These are phyloP conservation scores for Amaranthus palmeri DNA, from an alignment of 148 eudicot genomes.

Conservation along the genomic window DNA sequence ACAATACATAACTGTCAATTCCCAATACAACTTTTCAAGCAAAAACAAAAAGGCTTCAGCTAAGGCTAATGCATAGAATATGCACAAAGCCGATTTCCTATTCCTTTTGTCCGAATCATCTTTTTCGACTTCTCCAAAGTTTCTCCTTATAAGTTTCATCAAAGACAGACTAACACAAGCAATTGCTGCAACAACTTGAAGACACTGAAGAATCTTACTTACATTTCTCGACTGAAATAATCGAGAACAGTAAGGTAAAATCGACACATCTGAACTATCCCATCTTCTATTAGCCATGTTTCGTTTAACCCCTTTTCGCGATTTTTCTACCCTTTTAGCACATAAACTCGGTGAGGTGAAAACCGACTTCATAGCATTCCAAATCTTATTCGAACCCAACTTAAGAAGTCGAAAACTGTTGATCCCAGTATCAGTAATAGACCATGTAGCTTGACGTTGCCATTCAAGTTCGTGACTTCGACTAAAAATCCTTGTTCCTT, in stretches of 20 bases:
- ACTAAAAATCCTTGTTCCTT: slow-evolving; percentile 80
- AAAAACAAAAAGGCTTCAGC: slow-evolving; percentile 81
- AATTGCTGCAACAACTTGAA: slow-evolving; percentile 63
- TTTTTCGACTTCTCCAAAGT: slow-evolving; percentile 55
- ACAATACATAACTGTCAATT: slow-evolving; percentile 43
- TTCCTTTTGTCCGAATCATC: slow-evolving; percentile 64
- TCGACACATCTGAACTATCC: slow-evolving; percentile 65
- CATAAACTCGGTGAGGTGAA: slow-evolving; percentile 19
- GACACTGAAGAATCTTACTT: slow-evolving; percentile 66
- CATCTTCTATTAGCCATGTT: slow-evolving; percentile 39
- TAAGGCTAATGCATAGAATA: slow-evolving; percentile 75
- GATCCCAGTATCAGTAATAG: slow-evolving; percentile 55
- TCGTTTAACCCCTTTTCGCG: slow-evolving; percentile 19
- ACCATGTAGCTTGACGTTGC: slow-evolving; percentile 97
- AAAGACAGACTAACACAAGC: slow-evolving; percentile 64
- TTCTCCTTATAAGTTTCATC: slow-evolving; percentile 50
- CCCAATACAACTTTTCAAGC: slow-evolving; percentile 83
- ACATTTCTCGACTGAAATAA: slow-evolving; percentile 54
- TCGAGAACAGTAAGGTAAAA: slow-evolving; percentile 61
- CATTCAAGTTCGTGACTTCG: slow-evolving; percentile 92
- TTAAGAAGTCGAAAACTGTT: slow-evolving; percentile 49
- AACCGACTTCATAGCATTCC: slow-evolving; percentile 26
- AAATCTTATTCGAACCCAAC: slow-evolving; percentile 40
- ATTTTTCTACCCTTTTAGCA: slow-evolving; percentile 19
- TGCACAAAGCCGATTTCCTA: slow-evolving; percentile 53